Evolutionary conservation across 345 rosid genomes (phyloP).

Genomic region (Sisymbrium irio): DNA sequence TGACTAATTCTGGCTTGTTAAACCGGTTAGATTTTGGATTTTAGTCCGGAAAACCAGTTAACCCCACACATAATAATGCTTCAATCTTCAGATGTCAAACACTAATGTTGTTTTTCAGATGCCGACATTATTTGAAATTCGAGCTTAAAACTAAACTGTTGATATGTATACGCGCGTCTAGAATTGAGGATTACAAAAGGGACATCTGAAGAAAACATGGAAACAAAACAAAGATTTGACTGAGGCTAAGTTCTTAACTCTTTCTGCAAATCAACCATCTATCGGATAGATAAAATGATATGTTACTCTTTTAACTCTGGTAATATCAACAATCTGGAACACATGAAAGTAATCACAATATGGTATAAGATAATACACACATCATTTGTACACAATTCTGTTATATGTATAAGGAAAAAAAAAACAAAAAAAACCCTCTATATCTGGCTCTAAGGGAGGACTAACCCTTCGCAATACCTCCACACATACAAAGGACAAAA

Average conservation of each 20-base stretch:
- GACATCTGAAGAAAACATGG: not conserved
- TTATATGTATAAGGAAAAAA: not conserved
- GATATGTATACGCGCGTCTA: too few species aligned
- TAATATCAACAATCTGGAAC: not conserved
- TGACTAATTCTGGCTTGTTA: not conserved
- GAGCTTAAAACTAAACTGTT: too few species aligned
- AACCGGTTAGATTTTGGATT: too few species aligned
- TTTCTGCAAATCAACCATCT: not conserved
- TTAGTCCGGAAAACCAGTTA: too few species aligned
- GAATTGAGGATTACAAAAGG: too few species aligned
- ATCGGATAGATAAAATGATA: not conserved
- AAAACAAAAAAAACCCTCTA: too few species aligned
- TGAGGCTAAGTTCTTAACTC: too few species aligned
- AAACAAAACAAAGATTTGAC: not conserved
- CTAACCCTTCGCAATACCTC: constrained; percentile 6
- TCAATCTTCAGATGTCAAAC: too few species aligned
- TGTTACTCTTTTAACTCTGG: not conserved
- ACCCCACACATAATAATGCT: too few species aligned
- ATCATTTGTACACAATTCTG: constrained; percentile 22
- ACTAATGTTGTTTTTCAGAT: too few species aligned
- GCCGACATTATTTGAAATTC: too few species aligned
- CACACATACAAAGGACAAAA: constrained; percentile 22
- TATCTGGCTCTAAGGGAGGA: not conserved
- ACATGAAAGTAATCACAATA: constrained; percentile 1
- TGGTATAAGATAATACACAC: not conserved